A percentile compares a stretch with the other conserved stretches of the same genome.
Evolutionary conservation across 2,329 filamentous ascomycete species (phyloP).

Genomic region (Eutypa lata): DNA sequence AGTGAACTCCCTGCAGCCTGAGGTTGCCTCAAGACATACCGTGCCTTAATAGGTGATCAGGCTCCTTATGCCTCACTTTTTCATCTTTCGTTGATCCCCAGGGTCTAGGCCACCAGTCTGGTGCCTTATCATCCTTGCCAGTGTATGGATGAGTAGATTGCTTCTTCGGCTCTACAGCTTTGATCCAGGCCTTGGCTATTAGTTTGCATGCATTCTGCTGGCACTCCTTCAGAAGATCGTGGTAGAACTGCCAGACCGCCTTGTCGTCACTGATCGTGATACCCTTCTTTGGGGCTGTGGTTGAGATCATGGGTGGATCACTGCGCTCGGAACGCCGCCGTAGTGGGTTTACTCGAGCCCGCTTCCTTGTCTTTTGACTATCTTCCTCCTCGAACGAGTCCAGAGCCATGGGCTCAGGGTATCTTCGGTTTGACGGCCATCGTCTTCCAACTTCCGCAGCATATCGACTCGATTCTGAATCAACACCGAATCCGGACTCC

Average conservation of each 20-base stretch:
- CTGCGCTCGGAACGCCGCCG: conserved; percentile 37
- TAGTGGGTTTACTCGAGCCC: conserved; percentile 24
- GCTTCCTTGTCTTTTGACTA: conserved; percentile 34
- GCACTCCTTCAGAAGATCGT: conserved; percentile 59
- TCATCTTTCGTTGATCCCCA: conserved; percentile 49
- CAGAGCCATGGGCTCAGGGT: conserved; percentile 11
- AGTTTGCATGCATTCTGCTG: conserved; percentile 71
- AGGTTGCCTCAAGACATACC: conserved; percentile 41
- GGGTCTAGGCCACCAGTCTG: conserved; percentile 65
- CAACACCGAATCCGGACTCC: conserved; percentile 13
- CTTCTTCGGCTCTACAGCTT: conserved; percentile 73
- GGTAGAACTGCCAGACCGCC: conserved; percentile 58
- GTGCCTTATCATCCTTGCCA: conserved; percentile 57
- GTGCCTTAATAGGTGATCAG: conserved; percentile 67
- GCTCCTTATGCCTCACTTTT: conserved; percentile 66
- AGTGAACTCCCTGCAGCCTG: conserved; percentile 7
- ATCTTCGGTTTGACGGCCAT: conserved; percentile 11
- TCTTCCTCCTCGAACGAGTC: conserved; percentile 26
- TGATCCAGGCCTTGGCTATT: conserved; percentile 74
- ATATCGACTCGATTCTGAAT: conserved; percentile 11
- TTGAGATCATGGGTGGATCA: conserved; percentile 33
- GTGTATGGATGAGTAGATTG: conserved; percentile 73
- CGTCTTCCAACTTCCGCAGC: conserved; percentile 9
- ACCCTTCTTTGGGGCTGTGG: conserved; percentile 35
- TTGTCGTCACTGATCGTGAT: conserved; percentile 53